Evolutionary conservation across 164 flowering plant genomes (phyloP).

Genomic region (Umbellularia californica): DNA sequence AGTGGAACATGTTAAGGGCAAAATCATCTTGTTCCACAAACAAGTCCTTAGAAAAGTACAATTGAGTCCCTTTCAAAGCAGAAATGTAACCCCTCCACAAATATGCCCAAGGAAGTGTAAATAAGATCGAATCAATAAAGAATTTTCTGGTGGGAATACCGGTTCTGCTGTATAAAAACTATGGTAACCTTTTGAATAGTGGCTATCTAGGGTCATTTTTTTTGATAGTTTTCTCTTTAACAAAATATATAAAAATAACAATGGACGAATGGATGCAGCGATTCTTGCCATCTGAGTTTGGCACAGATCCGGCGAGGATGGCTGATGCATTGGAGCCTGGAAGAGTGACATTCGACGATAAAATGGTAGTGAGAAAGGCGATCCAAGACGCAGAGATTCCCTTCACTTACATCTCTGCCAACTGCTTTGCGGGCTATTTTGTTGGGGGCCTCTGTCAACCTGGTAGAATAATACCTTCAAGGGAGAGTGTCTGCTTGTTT

Average conservation of each 20-base stretch:
- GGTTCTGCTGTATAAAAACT: too few species aligned
- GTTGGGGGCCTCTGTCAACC: conserved; percentile 14
- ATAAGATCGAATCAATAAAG: too few species aligned
- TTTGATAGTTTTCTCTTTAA: not conserved
- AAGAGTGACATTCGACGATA: conserved; percentile 23
- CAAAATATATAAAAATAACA: not conserved
- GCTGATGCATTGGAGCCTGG: conserved; percentile 21
- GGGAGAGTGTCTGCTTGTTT: conserved; percentile 10
- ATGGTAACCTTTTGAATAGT: too few species aligned
- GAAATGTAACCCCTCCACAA: too few species aligned
- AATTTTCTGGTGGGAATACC: too few species aligned
- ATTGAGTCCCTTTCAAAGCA: too few species aligned
- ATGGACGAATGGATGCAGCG: conserved; percentile 6
- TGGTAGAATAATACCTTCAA: conserved; percentile 8
- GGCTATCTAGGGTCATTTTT: too few species aligned
- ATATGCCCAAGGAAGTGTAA: too few species aligned
- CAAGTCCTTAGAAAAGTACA: too few species aligned
- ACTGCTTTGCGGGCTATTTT: conserved; percentile 27
- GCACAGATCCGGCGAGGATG: conserved; percentile 22
- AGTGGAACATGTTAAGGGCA: too few species aligned
- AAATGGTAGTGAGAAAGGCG: conserved; percentile 23
- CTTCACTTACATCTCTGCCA: conserved; percentile 24
- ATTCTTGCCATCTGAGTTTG: conserved; percentile 24
- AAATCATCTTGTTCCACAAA: too few species aligned
- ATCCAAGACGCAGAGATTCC: conserved; percentile 23